Conservation (phyloP, 1,284 basidiomycete genomes). For the Moesziomyces antarcticus region DNA sequence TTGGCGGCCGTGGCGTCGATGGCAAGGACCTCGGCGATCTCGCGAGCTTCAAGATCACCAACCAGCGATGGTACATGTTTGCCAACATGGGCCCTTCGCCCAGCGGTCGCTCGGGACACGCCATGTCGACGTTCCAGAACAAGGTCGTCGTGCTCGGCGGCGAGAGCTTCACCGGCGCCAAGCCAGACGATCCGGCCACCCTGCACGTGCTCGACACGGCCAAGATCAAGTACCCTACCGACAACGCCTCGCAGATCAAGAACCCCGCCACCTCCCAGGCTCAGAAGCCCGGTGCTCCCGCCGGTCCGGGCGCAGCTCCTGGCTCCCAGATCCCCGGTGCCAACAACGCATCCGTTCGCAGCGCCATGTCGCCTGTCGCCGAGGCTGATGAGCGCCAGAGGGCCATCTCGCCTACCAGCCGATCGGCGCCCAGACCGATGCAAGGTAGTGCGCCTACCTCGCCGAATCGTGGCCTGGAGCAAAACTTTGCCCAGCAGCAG, state of each 20-base stretch:
- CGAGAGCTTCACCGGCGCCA: slow-evolving; percentile 79
- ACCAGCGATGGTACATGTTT: slow-evolving; percentile 94
- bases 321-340: slow-evolving; percentile 23
- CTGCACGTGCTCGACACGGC: slow-evolving; percentile 76
- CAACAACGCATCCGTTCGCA: slow-evolving; percentile 24
- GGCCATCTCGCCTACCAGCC: slow-evolving; percentile 44
- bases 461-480: slow-evolving; percentile 17
- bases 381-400: slow-evolving; percentile 39
- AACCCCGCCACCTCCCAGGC: slow-evolving; percentile 15
- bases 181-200: slow-evolving; percentile 82
- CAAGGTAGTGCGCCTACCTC: slow-evolving; percentile 20
- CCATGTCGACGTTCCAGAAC: slow-evolving; percentile 88
- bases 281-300: slow-evolving; percentile 35
- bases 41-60: slow-evolving; percentile 91
- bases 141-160: slow-evolving; percentile 93
- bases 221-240: slow-evolving; percentile 68
- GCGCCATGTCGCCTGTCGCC: slow-evolving; percentile 43
- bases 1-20: slow-evolving; percentile 95
- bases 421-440: slow-evolving; percentile 9
- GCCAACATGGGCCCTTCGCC: slow-evolving; percentile 98
- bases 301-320: slow-evolving; percentile 15
- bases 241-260: slow-evolving; percentile 49
- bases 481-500: slow-evolving; percentile 20
- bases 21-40: slow-evolving; percentile 95
- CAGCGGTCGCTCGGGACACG: slow-evolving; percentile 89